phyloP scores from a whole-genome alignment of 345 rosid species.

The Eucalyptus curtisii region DNA sequence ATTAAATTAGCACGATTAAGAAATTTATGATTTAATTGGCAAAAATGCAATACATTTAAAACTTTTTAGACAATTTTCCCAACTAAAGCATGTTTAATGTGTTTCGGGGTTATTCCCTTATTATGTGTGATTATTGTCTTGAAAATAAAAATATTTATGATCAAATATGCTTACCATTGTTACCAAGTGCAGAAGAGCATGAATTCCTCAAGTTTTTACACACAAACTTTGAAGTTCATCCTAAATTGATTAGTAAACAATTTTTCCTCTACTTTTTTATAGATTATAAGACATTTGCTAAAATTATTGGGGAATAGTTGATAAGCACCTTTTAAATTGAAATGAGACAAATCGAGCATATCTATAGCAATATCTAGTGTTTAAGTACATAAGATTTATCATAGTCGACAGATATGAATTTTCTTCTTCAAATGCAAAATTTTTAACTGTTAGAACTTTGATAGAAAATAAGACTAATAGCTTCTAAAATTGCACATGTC shows the following conservation, averaged over 20 bases:
- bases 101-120: background rate
- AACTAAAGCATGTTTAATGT: too few species aligned
- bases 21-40: too few species aligned
- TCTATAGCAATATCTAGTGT: background rate
- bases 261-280: background rate
- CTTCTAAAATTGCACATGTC: background rate
- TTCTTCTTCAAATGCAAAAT: background rate
- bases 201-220: background rate
- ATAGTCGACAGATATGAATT: background rate
- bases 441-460: background rate
- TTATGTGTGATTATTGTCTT: background rate
- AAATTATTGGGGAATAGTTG: background rate
- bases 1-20: too few species aligned
- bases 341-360: background rate
- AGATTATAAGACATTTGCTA: background rate
- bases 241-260: background rate
- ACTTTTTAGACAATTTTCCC: too few species aligned
- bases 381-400: background rate
- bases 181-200: fast-evolving
- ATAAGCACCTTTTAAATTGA: background rate
- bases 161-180: background rate
- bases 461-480: background rate
- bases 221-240: background rate
- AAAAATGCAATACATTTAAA: too few species aligned
- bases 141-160: background rate